These are phyloP conservation scores for Chrysosporium queenslandicum DNA, from an alignment of 2,329 filamentous ascomycete species.

Conservation along the genomic window DNA sequence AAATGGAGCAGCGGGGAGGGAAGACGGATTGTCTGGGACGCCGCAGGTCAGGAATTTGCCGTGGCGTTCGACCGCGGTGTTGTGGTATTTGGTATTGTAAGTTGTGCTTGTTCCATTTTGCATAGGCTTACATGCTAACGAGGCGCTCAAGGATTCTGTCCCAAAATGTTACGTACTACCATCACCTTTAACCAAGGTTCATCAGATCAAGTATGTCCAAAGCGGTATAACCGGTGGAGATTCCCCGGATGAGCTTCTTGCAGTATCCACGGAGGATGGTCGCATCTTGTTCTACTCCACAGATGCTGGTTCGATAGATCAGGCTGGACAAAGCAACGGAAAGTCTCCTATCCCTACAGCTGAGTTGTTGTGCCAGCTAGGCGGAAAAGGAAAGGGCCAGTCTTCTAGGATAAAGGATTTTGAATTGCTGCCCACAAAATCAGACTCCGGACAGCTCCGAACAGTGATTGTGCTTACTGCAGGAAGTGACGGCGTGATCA, in stretches of 20 bases:
- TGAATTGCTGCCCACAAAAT: constrained; percentile 45
- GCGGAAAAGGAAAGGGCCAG: constrained; percentile 60
- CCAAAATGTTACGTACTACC: constrained; percentile 65
- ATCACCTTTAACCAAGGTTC: constrained; percentile 63
- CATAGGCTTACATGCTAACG: constrained; percentile 14
- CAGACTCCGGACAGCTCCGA: constrained; percentile 21
- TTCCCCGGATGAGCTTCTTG: constrained; percentile 47
- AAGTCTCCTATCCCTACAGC: constrained; percentile 51
- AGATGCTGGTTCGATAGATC: constrained; percentile 18
- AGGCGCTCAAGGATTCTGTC: constrained; percentile 52
- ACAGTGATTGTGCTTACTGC: constrained; percentile 57
- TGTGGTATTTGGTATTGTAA: constrained; percentile 68
- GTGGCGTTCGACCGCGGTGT: constrained; percentile 81
- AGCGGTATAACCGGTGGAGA: constrained; percentile 33
- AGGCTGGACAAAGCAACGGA: constrained; percentile 30
- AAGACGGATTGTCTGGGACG: constrained; percentile 69
- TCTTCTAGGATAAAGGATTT: constrained; percentile 80
- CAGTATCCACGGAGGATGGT: constrained; percentile 83
- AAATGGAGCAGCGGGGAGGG: constrained; percentile 73
- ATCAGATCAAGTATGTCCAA: constrained; percentile 64
- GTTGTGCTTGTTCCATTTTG: constrained; percentile 16
- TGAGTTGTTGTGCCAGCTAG: constrained; percentile 60
- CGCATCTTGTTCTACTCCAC: constrained; percentile 62
- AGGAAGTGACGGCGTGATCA: constrained; percentile 76
- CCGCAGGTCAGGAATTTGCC: constrained; percentile 68